Evolutionary conservation across 257 asterid species (phyloP), one percentile per base, ranked within the genome.

Genomic region (Phtheirospermum japonicum): DNA sequence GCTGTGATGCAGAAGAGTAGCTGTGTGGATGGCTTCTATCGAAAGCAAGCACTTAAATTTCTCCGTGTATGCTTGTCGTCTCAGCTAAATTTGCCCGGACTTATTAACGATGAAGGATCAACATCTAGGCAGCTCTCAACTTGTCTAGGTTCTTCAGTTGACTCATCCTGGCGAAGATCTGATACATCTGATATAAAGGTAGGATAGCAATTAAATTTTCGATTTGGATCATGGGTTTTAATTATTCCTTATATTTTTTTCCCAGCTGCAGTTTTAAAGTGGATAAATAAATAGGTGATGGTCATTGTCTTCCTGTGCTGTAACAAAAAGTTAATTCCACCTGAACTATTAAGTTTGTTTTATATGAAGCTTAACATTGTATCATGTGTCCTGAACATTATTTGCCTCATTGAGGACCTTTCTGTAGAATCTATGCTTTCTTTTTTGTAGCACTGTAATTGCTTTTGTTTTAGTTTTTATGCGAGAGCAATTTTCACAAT

Each of bases 61-160:
- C 94, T 93, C 58, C 90, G 95, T 60, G 95, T 84, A 50, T 93
- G 99, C 88, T 77, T 93, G 78, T 84, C 94, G 61, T 89, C 99
- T 73, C 99, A 93, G 80, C 90, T 93, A 71, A 93, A 89, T 81
- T 79, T 93, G 80, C 97, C 97, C 58, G 99, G 95, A 40, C 85
- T 83, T 68, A 83, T 85, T 70, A 76, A 75, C 36, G 96, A 87
- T 32, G 94, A 89, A 68, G 88, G 85, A 61, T 82, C 82, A 67
- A 77, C 93, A 58, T 69, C 85, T 73, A 83, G 83, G 67, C 88
- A 80, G 65, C 80, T 93, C 37, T 80, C 92, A 70, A 75, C 79
- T 70, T 76, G 78, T 69, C 77, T 93, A 73, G 83, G 86, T 71
- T 89, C 96, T 73, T 79, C 96, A 18, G 90, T 75, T 71, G 97